Conservation (phyloP, 1,284 basidiomycete species). For the Heterobasidion irregulare region DNA sequence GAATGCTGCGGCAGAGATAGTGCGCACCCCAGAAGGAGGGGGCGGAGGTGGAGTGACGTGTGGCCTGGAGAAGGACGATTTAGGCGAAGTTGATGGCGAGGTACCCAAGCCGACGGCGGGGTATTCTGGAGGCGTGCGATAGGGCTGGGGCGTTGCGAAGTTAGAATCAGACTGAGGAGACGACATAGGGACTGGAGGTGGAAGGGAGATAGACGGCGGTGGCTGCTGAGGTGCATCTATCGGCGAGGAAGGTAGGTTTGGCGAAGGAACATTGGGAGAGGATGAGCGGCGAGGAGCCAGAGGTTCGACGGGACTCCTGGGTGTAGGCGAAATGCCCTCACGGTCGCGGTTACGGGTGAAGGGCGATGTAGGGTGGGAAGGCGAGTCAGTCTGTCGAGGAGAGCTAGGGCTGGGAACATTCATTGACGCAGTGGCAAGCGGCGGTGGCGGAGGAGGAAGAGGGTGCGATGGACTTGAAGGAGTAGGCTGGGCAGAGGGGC, state of each 20-base stretch:
- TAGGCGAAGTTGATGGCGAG: constrained; percentile 14
- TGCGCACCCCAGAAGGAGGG: constrained; percentile 32
- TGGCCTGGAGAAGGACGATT: constrained; percentile 18
- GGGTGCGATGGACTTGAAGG: background rate
- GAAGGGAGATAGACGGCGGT: constrained; percentile 13
- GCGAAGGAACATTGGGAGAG: constrained; percentile 1
- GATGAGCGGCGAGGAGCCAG: background rate
- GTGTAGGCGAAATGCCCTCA: constrained; percentile 1
- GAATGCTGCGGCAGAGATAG: constrained; percentile 71
- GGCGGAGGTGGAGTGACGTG: constrained; percentile 14
- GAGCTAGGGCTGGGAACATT: constrained; percentile 4
- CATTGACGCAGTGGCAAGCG: background rate
- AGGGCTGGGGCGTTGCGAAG: constrained; percentile 20
- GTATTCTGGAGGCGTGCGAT: constrained; percentile 30
- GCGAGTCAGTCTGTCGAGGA: constrained; percentile 7
- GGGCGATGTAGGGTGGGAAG: background rate
- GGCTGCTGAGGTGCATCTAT: constrained; percentile 5
- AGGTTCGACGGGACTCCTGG: background rate
- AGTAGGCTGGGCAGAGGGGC: constrained; percentile 12
- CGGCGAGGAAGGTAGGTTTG: too few relatives aligned
- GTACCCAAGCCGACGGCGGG: constrained; percentile 17
- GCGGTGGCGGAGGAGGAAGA: too few relatives aligned
- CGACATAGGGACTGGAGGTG: constrained; percentile 11
- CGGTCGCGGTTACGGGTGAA: constrained; percentile 7
- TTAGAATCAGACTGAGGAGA: constrained; percentile 14